Conservation (phyloP, 768 basidiomycete genomes). For the Myochromella boudieri region DNA sequence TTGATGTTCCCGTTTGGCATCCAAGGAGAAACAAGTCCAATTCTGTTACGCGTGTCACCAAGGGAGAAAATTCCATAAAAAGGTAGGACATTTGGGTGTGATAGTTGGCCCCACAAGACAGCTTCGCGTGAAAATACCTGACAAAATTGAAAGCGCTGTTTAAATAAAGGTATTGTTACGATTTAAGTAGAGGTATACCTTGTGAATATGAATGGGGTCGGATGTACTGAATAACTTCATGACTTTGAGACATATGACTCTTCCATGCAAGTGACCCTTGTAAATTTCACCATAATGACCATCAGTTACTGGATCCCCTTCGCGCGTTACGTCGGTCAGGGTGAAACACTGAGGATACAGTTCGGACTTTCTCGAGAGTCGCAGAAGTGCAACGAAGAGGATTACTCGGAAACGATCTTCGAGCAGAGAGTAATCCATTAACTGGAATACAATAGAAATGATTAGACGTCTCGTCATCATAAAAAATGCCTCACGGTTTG, state of each 20-base stretch:
- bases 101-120: constrained; percentile 19
- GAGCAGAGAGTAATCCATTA: constrained; percentile 18
- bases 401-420: constrained; percentile 12
- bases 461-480: neutral
- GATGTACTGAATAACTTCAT: constrained; percentile 24
- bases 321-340: constrained; percentile 12
- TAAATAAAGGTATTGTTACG: too few relatives aligned
- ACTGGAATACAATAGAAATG: neutral
- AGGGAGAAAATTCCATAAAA: constrained; percentile 35
- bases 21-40: constrained; percentile 39
- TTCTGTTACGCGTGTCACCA: constrained; percentile 22
- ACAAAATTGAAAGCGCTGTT: constrained; percentile 27
- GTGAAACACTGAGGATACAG: constrained; percentile 27
- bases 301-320: constrained; percentile 12
- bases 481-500: constrained; percentile 20
- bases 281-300: constrained; percentile 31
- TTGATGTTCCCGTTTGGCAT: constrained; percentile 36
- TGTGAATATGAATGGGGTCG: constrained; percentile 17
- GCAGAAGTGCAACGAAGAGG: constrained; percentile 20
- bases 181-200: constrained; percentile 18
- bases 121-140: constrained; percentile 18
- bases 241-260: constrained; percentile 26
- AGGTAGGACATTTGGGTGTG: constrained; percentile 30
- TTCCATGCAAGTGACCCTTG: constrained; percentile 18
- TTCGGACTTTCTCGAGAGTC: constrained; percentile 24